These are phyloP conservation scores for Pyrenochaeta sp. DNA, from an alignment of 2,329 filamentous ascomycete species.

Conservation along the genomic window DNA sequence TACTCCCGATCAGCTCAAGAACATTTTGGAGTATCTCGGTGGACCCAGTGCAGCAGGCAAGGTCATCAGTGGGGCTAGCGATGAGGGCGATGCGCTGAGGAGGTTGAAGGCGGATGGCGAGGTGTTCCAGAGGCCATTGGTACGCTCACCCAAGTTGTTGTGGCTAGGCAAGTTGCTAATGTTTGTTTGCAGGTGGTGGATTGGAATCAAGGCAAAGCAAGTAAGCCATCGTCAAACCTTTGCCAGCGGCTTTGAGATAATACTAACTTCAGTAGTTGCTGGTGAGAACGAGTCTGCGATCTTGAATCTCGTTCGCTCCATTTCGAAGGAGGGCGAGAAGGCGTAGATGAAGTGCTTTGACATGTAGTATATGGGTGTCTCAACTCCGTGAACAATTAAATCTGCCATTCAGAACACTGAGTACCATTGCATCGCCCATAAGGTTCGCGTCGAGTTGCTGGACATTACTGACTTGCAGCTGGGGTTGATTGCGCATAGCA, in stretches of 20 bases:
- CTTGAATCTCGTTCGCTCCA: constrained; percentile 74
- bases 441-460: too few relatives aligned
- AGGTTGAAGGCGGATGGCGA: constrained; percentile 74
- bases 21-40: constrained; percentile 83
- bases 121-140: constrained; percentile 78
- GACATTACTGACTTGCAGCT: too few relatives aligned
- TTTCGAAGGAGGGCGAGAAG: constrained; percentile 53
- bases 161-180: background rate
- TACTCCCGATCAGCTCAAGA: constrained; percentile 82
- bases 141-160: constrained; percentile 53
- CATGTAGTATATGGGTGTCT: constrained; percentile 2
- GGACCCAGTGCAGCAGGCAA: constrained; percentile 61
- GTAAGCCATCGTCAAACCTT: constrained; percentile 47
- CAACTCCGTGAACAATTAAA: too few relatives aligned
- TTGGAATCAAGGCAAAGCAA: constrained; percentile 88
- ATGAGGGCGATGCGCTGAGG: constrained; percentile 78
- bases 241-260: background rate
- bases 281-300: constrained; percentile 90
- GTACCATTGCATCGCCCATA: too few relatives aligned
- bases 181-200: constrained; percentile 67
- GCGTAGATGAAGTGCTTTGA: constrained; percentile 11
- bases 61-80: constrained; percentile 76
- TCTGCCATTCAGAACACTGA: too few relatives aligned
- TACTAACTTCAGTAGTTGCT: constrained; percentile 54
- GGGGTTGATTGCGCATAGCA: too few relatives aligned